A percentile compares a stretch with the other conserved stretches of the same genome.
phyloP scores from a whole-genome alignment of 495 filamentous ascomycete species.

The Neurospora hispaniola region DNA sequence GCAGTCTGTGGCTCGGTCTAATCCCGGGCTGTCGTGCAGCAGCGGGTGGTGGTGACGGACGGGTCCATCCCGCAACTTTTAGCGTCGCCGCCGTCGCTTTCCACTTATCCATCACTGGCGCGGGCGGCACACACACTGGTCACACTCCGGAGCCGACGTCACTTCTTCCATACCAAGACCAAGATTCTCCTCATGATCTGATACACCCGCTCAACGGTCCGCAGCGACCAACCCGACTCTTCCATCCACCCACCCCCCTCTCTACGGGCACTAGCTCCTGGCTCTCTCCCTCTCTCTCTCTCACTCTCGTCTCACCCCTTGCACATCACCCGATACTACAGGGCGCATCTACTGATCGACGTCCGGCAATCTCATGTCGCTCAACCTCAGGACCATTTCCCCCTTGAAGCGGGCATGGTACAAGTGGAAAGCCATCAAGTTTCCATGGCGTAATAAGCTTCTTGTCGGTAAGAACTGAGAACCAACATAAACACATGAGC shows the following conservation, averaged over 20 bases:
- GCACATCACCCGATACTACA: neutral
- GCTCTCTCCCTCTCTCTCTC: neutral
- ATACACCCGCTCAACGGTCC: neutral
- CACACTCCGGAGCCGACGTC: neutral
- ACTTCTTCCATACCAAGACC: neutral
- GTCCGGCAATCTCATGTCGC: neutral
- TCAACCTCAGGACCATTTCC: constrained; percentile 20
- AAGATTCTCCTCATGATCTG: neutral
- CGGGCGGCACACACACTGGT: neutral
- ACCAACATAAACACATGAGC: neutral
- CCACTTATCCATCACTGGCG: neutral
- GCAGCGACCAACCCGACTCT: neutral
- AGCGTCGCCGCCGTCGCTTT: neutral
- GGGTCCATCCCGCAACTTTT: neutral
- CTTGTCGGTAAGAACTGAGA: constrained; percentile 53
- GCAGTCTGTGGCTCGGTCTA: neutral
- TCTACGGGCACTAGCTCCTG: neutral
- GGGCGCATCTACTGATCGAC: neutral
- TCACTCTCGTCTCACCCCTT: neutral
- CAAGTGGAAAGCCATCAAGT: constrained; percentile 70
- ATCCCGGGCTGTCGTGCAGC: neutral
- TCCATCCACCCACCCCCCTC: neutral
- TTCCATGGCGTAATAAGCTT: constrained; percentile 80
- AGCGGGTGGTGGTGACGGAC: neutral
- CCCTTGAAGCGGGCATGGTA: constrained; percentile 50